Percentiles rank a stretch among this genome's conserved stretches.
phyloP scores from a whole-genome alignment of 2,329 filamentous ascomycete genomes.

The Laburnicola sp. region DNA sequence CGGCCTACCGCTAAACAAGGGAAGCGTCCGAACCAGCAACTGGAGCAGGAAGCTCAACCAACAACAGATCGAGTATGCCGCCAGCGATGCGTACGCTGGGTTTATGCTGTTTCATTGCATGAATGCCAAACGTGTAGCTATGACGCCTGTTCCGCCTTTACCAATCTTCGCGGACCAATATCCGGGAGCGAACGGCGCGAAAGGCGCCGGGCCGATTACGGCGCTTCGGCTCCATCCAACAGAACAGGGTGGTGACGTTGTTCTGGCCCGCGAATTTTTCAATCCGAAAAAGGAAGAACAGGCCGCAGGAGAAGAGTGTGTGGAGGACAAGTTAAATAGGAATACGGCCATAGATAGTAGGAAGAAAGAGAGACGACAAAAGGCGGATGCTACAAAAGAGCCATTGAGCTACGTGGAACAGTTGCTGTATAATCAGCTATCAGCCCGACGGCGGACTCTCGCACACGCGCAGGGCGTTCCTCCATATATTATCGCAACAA shows the following conservation, averaged over 20 bases:
- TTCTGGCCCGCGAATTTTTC: constrained; percentile 29
- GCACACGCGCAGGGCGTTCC: constrained; percentile 16
- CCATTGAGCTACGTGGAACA: constrained; percentile 19
- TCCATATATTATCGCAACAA: constrained; percentile 21
- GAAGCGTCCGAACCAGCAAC: constrained; percentile 72
- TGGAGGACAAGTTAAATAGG: background rate
- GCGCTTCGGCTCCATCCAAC: constrained; percentile 26
- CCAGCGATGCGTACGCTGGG: constrained; percentile 83
- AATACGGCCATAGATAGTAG: constrained; percentile 25
- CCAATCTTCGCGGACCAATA: constrained; percentile 35
- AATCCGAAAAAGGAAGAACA: constrained; percentile 2
- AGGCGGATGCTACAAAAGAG: constrained; percentile 1
- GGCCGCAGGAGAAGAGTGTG: constrained; percentile 21
- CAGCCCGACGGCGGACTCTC: constrained; percentile 21
- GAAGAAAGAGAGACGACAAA: constrained; percentile 1
- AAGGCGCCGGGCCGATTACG: constrained; percentile 11
- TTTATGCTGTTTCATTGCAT: constrained; percentile 73
- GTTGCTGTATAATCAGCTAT: constrained; percentile 24
- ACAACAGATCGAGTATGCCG: constrained; percentile 73
- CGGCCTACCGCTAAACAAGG: constrained; percentile 76
- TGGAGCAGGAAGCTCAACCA: constrained; percentile 68
- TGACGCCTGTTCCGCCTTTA: constrained; percentile 35
- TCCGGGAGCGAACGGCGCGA: constrained; percentile 14
- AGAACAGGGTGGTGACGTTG: constrained; percentile 16
- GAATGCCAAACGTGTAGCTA: constrained; percentile 66